Evolutionary conservation across 805 yeast species (phyloP).

Genomic region (Wickerhamiella cacticola): DNA sequence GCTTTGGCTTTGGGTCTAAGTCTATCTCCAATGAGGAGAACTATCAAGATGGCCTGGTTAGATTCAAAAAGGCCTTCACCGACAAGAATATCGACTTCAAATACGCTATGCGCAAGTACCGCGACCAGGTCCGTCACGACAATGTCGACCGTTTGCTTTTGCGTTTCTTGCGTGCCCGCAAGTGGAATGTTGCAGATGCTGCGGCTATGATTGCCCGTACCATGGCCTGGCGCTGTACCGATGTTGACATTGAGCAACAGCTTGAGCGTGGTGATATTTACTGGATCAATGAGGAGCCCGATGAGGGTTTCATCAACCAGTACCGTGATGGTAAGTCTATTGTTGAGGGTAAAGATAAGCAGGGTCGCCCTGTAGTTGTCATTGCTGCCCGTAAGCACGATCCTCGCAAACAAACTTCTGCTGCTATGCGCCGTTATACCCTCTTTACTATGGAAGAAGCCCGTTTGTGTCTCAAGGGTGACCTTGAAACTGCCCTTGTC

Average conservation of each 20-base stretch:
- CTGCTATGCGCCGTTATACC: slow-evolving; percentile 66
- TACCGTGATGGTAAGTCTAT: slow-evolving; percentile 57
- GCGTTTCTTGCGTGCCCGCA: slow-evolving; percentile 76
- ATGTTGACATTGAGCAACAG: slow-evolving; percentile 48
- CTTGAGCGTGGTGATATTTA: slow-evolving; percentile 60
- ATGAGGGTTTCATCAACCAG: slow-evolving; percentile 39
- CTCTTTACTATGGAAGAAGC: slow-evolving; percentile 67
- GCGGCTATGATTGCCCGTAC: slow-evolving; percentile 62
- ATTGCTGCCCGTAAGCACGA: slow-evolving; percentile 72
- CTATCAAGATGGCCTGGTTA: slow-evolving; percentile 21
- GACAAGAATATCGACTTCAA: slow-evolving; percentile 40
- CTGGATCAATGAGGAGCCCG: slow-evolving; percentile 33
- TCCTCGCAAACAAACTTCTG: slow-evolving; percentile 53
- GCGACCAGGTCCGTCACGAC: slow-evolving; percentile 50
- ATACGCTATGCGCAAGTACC: neutral
- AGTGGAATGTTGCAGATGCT: slow-evolving; percentile 62
- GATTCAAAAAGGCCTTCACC: slow-evolving; percentile 36
- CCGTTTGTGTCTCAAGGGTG: slow-evolving; percentile 58
- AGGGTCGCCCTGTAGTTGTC: slow-evolving; percentile 66
- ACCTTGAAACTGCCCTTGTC: slow-evolving; percentile 69
- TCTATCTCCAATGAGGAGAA: slow-evolving; percentile 16
- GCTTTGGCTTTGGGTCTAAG: slow-evolving; percentile 24
- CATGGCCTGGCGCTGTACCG: slow-evolving; percentile 63
- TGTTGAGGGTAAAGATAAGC: slow-evolving; percentile 60
- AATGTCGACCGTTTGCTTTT: slow-evolving; percentile 66